Percentiles rank a stretch among this genome's conserved stretches.
Conservation (phyloP, 495 filamentous ascomycete species). For the Xylaria intraflava region DNA sequence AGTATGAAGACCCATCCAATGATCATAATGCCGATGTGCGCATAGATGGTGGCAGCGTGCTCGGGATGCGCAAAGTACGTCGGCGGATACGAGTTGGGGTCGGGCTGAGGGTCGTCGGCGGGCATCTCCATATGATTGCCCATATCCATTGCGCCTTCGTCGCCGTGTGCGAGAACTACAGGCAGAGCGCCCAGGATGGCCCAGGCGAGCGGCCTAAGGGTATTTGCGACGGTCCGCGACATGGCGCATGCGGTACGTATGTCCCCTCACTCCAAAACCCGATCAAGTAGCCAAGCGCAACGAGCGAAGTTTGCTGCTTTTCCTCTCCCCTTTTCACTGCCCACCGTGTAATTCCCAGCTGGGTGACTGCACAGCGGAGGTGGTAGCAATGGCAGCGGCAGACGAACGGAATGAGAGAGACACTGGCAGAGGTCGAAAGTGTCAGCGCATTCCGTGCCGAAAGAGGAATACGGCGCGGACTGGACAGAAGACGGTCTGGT, state of each 20-base stretch:
- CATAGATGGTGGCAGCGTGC: conserved; percentile 59
- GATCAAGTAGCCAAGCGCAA: not conserved
- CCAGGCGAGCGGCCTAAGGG: conserved; percentile 23
- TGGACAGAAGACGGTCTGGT: not conserved
- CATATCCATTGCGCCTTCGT: conserved; percentile 21
- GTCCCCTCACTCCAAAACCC: not conserved
- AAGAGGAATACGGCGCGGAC: not conserved
- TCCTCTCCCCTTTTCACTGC: not conserved
- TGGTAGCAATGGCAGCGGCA: not conserved
- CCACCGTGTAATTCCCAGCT: not conserved
- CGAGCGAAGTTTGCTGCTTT: not conserved
- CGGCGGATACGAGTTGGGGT: conserved; percentile 35
- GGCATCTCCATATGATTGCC: conserved; percentile 33
- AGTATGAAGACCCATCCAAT: conserved; percentile 78
- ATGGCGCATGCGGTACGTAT: conserved; percentile 12
- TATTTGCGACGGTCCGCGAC: conserved; percentile 14
- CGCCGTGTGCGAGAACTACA: conserved; percentile 39
- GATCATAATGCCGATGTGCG: conserved; percentile 75
- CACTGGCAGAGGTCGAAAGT: not conserved
- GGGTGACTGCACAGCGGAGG: not conserved
- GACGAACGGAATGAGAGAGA: not conserved
- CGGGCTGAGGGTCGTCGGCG: conserved; percentile 32
- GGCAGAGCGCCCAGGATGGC: conserved; percentile 27
- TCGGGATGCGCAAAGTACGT: conserved; percentile 75
- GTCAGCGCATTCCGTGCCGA: conserved; percentile 1